These are phyloP conservation scores for Brassica juncea DNA, from an alignment of 345 rosid genomes.

Conservation along the genomic window DNA sequence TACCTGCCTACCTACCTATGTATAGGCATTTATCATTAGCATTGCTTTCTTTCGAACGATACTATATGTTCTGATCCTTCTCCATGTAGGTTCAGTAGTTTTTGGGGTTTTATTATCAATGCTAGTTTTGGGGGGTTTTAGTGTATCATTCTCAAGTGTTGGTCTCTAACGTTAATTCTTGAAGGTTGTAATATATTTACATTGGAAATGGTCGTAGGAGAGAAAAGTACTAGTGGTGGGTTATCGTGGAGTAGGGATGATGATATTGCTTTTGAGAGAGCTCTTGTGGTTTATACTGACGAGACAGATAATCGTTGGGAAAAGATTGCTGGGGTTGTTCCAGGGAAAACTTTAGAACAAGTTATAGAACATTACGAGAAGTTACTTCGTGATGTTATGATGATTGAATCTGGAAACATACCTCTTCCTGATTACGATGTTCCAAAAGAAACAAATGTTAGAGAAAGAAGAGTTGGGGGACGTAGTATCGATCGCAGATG, in stretches of 20 bases:
- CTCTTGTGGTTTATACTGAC: conserved; percentile 61
- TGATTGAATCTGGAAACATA: conserved; percentile 76
- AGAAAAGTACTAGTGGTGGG: conserved; percentile 49
- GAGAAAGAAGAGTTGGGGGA: conserved; percentile 49
- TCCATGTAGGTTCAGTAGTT: background rate
- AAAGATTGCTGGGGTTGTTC: conserved; percentile 61
- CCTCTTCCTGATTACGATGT: conserved; percentile 67
- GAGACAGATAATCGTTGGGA: conserved; percentile 46
- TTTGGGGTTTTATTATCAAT: conserved; percentile 1
- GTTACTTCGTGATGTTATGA: conserved; percentile 61
- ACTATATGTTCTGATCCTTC: background rate
- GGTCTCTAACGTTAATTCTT: background rate
- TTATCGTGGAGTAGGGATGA: conserved; percentile 75
- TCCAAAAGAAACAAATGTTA: conserved; percentile 53
- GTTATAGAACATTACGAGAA: conserved; percentile 59
- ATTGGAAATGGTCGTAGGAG: conserved; percentile 48
- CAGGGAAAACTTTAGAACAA: conserved; percentile 67
- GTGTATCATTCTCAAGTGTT: background rate
- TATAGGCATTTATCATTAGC: background rate
- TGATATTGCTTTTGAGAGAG: conserved; percentile 80
- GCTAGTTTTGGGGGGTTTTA: background rate
- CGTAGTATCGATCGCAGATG: conserved; percentile 38
- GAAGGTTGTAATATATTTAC: conserved; percentile 15
- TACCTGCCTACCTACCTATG: too few relatives aligned
- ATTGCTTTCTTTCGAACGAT: background rate